Conservation (phyloP, 176 grass and related monocot genomes). For the Elaeis guineensis region DNA sequence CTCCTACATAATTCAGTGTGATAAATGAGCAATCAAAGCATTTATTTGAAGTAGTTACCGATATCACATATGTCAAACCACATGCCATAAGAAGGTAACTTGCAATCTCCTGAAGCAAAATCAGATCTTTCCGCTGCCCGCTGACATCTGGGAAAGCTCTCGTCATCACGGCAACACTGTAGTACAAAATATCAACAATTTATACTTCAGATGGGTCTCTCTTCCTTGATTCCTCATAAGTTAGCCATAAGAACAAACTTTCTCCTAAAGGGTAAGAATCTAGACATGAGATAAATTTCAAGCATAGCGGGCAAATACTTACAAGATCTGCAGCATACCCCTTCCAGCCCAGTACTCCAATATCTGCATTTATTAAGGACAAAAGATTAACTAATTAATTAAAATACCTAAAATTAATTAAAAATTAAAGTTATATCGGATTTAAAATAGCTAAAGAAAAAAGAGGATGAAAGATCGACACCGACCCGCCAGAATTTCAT, state of each 20-base stretch:
- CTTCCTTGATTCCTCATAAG: too few relatives aligned
- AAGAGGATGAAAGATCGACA: slow-evolving; percentile 5
- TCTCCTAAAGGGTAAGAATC: too few relatives aligned
- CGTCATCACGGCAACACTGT: slow-evolving; percentile 92
- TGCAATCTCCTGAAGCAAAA: slow-evolving; percentile 83
- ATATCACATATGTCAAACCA: slow-evolving; percentile 69
- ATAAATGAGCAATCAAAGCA: neutral
- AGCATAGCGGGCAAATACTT: slow-evolving; percentile 18
- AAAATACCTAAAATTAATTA: too few relatives aligned
- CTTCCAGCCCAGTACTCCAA: slow-evolving; percentile 78
- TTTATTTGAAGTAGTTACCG: slow-evolving; percentile 32
- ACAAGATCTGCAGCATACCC: slow-evolving; percentile 98
- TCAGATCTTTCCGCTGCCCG: slow-evolving; percentile 34
- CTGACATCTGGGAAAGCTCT: slow-evolving; percentile 58
- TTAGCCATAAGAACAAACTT: too few relatives aligned
- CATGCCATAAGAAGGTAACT: slow-evolving; percentile 91
- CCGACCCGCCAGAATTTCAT: slow-evolving; percentile 50
- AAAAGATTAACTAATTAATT: neutral
- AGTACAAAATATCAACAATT: slow-evolving; percentile 16
- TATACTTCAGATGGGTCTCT: neutral
- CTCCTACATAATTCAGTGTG: too few relatives aligned
- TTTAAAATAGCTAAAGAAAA: neutral
- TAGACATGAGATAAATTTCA: too few relatives aligned
- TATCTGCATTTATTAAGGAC: slow-evolving; percentile 33
- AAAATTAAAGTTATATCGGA: too few relatives aligned